Base-by-base conservation (phyloP, 805 yeast species). In the Limtongia smithiae region DNA sequence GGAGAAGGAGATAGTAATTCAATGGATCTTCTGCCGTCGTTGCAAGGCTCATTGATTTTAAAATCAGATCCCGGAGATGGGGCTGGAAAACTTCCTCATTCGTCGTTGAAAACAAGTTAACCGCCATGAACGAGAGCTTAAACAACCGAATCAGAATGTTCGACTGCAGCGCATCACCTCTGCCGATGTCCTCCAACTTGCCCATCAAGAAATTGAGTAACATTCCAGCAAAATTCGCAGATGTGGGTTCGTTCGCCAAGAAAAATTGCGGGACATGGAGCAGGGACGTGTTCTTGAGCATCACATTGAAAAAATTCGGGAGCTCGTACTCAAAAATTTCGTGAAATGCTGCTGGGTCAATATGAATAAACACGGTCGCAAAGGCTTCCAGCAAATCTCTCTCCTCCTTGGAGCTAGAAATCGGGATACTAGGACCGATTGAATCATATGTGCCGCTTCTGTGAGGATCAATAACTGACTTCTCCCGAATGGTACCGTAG, bases 51-150 rank as follows among this genome's bases (percentile, higher is more conserved):
- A 93, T 71, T 0, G 94, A 85, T 49, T 85, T 82, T 55, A 93
- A 70, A 30, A 93, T 89, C 60, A 94, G 71, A 51, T 84, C 81
- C 63, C 86, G 84, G 62, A 93, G 74, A 63, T 93, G 95, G 1
- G 97, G 97, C 37, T 90, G 71, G 7, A 93, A 75, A 4, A 93
- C 96, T 50, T 79, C 73, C 67, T 94, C 98, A 63, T 93, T 94
- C 2, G 84, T 79, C 0, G 65, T 55, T 0, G 97, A 97, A 65
- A 89, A 91, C 42, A 91, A 71, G 60, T 88, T 91, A 3, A 93
- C 97, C 2, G 96, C 89, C 95, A 91, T 88, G 68, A 93, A 91
- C 60, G 96, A 88, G 34, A 93, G 71, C 66, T 90, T 91, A 78
- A 89, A 93, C 36, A 94, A 71, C 50, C 97, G 73, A 20, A 89